These are phyloP conservation scores for Globisporangium yorkense DNA, from an alignment of 352 stramenopile genomes.

Conservation along the genomic window DNA sequence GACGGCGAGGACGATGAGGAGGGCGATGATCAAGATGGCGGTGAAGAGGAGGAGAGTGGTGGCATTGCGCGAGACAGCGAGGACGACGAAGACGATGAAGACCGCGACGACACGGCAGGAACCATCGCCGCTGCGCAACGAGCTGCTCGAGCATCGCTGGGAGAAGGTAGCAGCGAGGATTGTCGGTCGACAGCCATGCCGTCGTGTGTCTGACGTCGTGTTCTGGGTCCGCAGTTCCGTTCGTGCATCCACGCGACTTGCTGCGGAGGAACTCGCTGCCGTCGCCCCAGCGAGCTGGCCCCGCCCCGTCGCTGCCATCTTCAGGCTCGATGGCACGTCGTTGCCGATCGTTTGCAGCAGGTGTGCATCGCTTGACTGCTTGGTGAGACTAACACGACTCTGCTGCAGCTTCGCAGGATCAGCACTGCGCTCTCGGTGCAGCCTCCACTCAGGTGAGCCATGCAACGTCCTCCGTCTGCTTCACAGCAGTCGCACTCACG, in stretches of 20 bases:
- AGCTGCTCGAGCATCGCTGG: conserved; percentile 10
- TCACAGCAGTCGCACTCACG: neutral
- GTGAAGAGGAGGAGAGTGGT: conserved; percentile 24
- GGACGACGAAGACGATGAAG: neutral
- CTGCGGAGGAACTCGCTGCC: conserved; percentile 39
- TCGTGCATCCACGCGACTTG: conserved; percentile 31
- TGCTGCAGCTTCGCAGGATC: conserved; percentile 48
- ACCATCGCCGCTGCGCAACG: conserved; percentile 8
- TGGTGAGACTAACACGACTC: neutral
- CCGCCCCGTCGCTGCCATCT: conserved; percentile 26
- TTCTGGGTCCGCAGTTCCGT: conserved; percentile 7
- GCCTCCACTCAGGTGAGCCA: conserved; percentile 11
- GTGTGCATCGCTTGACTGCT: neutral
- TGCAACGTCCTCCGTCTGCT: neutral
- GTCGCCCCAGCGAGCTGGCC: conserved; percentile 17
- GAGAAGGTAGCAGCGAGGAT: conserved; percentile 13
- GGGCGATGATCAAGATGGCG: conserved; percentile 24
- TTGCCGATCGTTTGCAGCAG: neutral
- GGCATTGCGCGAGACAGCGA: conserved; percentile 19
- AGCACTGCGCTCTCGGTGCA: conserved; percentile 46
- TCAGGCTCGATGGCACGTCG: conserved; percentile 55
- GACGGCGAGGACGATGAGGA: conserved; percentile 44
- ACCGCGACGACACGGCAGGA: neutral
- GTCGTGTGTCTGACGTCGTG: no score
- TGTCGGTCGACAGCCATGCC: neutral